Conservation (phyloP, 192 early-diverging fungal genomes). For the Coemansia sp. region DNA sequence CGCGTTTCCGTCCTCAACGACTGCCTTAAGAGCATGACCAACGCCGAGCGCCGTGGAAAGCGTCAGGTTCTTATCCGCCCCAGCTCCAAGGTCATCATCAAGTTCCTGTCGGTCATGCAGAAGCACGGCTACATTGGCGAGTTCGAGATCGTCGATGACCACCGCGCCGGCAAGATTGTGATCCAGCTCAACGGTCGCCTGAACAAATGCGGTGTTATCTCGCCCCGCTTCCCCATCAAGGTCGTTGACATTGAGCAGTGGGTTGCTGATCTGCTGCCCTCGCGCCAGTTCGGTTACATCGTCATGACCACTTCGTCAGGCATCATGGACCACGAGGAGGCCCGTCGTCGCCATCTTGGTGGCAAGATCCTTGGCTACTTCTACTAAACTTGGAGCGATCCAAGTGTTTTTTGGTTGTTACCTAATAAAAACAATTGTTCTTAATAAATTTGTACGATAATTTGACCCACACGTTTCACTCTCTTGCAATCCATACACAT, state of each 20-base stretch:
- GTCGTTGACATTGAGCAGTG: slow-evolving; percentile 92
- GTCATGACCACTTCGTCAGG: slow-evolving; percentile 90
- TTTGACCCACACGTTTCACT: not conserved
- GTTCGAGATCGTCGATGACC: slow-evolving; percentile 98
- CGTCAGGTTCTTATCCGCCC: slow-evolving; percentile 97
- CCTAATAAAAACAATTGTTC: slow-evolving; percentile 1
- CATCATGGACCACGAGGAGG: slow-evolving; percentile 99
- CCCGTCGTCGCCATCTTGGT: slow-evolving; percentile 93
- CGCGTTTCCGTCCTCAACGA: slow-evolving; percentile 96
- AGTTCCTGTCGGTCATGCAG: slow-evolving; percentile 99
- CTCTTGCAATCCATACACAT: too few relatives aligned
- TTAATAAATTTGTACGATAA: slow-evolving; percentile 4
- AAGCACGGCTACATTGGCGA: slow-evolving; percentile 99
- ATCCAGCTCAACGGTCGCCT: slow-evolving; percentile 97
- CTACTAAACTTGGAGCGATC: slow-evolving; percentile 57
- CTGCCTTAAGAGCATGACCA: slow-evolving; percentile 98
- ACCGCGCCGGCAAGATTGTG: slow-evolving; percentile 96
- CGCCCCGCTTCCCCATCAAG: slow-evolving; percentile 98
- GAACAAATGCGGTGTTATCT: slow-evolving; percentile 99
- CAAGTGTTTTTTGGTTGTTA: not conserved
- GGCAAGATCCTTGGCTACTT: slow-evolving; percentile 97
- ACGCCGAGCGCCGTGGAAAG: slow-evolving; percentile 98
- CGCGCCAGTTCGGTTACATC: slow-evolving; percentile 98
- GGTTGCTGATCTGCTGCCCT: slow-evolving; percentile 94
- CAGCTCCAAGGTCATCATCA: slow-evolving; percentile 97